Base-by-base conservation (phyloP, 306 rosid species). In the Prunus davidiana region DNA sequence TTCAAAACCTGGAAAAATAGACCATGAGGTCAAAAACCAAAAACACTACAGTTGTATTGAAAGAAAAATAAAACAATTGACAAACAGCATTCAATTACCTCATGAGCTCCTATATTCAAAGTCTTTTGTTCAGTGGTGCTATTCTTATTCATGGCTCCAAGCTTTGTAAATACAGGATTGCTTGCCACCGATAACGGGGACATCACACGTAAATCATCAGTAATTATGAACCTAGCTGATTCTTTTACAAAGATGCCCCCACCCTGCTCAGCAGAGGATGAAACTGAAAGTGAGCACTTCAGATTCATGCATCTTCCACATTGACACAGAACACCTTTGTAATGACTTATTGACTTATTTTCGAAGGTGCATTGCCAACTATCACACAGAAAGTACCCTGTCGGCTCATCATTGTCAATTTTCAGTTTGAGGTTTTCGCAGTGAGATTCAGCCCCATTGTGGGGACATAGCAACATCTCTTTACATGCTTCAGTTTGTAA, bases 201-300 rank as follows among this genome's bases (percentile, higher is more conserved):
- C 9, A 69, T 10, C 62, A 69, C 19, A 0, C 30, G 61, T 28
- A 69, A 69, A 69, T 30, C 74, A 69, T 69, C 74, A 27, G 60
- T 69, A 0, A 69, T 2, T 2, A 69, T 0, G 1, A 69, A 34
- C 15, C 45, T 51, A 3, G 45, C 45, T 18, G 22, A 50, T 69
- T 1, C 32, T 4, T 50, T 49, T 4, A 69, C 73, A 69, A 69
- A 69, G 60, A 30, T 30, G 6, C 34, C 34, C 34, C 6, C 34
- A 49, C 27, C 58, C 47, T 68, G 56, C 56, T 49, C 25, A 69
- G 6, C 34, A 8, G 46, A 5, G 15, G 56, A 46, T 1, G 72
- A 51, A 67, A 19, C 14, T 12, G 56, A 12, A 46, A 46, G 38
- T 22, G 0, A 6, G 4, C 56, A 46, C 2, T 51, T 22, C 32